Base-by-base conservation (phyloP, 148 eudicot genomes). In the Spergularia marina region DNA sequence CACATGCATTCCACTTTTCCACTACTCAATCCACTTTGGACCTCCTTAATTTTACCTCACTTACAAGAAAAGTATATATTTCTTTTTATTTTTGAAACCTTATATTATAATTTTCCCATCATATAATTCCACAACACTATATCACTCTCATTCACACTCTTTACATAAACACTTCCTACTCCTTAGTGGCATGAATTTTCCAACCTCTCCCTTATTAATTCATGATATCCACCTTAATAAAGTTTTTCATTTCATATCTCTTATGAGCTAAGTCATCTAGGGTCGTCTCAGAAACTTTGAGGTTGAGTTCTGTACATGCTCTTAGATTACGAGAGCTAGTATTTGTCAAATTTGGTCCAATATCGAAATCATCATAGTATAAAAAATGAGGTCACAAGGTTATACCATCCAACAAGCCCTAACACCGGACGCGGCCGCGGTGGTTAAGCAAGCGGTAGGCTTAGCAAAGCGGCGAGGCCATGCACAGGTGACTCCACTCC, bases 1-100 rank as follows among this genome's bases (percentile, higher is more conserved):
- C 94, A 89, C 93, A 88, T 94, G 95, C 92, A 83, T 81, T 87
- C 95, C 93, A 88, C 98, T 91, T 91, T 86, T 86, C 85, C 88
- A 85, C 87, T 81, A 76, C 82, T 80, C 70, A 75, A 75, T 76
- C 73, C 76, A 40, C 79, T 81, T 75, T 72, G 80, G 73, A 72
- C 77, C 76, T 75, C 53, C 73, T 10, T 53, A 79, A 73, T 77
- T 85, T 87, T 74, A 81, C 91, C 96, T 85, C 91, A 77, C 73
- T 75, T 75, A 39, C 92, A 89, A 90, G 98, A 84, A 90, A 90
- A 84, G 91, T 83, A 83, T 83, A 77, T 80, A 83, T 83, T 80
- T 80, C 64, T 41, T 6, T 41, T 30, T 30, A 30, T 44, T 44
- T 44, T 44, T 9, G 8, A 44, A 60, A 23, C 15, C 58, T 36